A percentile compares a stretch with the other conserved stretches of the same genome.
These are phyloP conservation scores for Centrapalus pauciflorus DNA, from an alignment of 129 eudicot genomes.

Conservation along the genomic window DNA sequence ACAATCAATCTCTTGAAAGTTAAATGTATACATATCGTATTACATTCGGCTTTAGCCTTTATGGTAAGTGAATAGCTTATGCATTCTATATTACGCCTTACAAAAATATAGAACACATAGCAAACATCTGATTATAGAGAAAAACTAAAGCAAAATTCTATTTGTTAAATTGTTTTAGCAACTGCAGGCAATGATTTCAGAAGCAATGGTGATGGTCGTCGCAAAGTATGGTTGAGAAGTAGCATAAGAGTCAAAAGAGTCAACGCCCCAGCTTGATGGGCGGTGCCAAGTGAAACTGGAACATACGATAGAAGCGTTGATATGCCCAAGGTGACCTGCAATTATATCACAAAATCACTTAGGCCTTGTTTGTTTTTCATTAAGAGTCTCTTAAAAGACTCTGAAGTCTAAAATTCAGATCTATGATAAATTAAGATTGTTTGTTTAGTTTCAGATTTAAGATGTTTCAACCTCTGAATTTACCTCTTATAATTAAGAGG, in stretches of 20 bases:
- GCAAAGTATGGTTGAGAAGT: slow-evolving; percentile 75
- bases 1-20: not conserved
- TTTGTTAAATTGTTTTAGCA: slow-evolving; percentile 36
- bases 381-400: no score
- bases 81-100: slow-evolving; percentile 18
- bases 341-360: not conserved
- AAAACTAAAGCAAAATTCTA: not conserved
- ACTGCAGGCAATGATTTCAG: slow-evolving; percentile 67
- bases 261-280: slow-evolving; percentile 97
- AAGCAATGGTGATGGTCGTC: slow-evolving; percentile 65
- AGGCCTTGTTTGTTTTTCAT: no score
- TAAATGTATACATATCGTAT: not conserved
- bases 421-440: no score
- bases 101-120: slow-evolving; percentile 10
- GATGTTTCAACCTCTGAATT: no score
- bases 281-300: slow-evolving; percentile 86
- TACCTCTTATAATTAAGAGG: no score
- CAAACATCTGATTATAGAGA: not conserved
- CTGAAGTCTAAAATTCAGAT: no score
- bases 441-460: no score
- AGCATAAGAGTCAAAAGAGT: slow-evolving; percentile 78
- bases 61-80: not conserved
- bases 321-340: slow-evolving; percentile 91
- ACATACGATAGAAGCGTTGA: slow-evolving; percentile 83
- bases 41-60: not conserved